Conservation (phyloP, 202 grass and related monocot species). For the Hordeum pubiflorum region DNA sequence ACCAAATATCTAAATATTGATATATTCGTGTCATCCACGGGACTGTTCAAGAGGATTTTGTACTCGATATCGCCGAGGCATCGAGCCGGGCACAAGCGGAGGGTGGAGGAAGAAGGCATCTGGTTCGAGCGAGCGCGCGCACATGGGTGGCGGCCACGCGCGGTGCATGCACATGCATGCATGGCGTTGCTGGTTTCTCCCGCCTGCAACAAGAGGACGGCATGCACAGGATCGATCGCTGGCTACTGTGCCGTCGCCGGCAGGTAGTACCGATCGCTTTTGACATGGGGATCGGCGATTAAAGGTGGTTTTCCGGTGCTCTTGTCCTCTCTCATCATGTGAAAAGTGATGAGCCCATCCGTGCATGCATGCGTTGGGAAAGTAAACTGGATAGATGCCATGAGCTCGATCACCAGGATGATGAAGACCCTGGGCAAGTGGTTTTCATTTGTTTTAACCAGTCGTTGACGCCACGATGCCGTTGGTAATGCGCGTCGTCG, state of each 20-base stretch:
- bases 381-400: neutral
- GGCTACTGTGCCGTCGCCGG: neutral
- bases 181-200: neutral
- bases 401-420: neutral
- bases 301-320: neutral
- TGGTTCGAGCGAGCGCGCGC: neutral
- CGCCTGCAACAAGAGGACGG: neutral
- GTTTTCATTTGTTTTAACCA: neutral
- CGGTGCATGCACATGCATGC: neutral
- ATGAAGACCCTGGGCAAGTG: neutral
- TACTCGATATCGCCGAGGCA: neutral
- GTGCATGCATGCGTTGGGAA: neutral
- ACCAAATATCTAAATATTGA: neutral
- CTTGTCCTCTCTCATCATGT: neutral
- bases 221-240: neutral
- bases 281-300: neutral
- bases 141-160: constrained; percentile 18
- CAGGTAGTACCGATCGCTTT: constrained; percentile 27
- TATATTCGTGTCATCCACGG: constrained; percentile 25
- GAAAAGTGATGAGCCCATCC: neutral
- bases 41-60: neutral
- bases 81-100: neutral
- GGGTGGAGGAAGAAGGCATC: neutral
- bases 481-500: neutral
- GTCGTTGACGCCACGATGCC: neutral